Conservation (phyloP, 768 basidiomycete genomes). For the Chlorophyllum brunneum region DNA sequence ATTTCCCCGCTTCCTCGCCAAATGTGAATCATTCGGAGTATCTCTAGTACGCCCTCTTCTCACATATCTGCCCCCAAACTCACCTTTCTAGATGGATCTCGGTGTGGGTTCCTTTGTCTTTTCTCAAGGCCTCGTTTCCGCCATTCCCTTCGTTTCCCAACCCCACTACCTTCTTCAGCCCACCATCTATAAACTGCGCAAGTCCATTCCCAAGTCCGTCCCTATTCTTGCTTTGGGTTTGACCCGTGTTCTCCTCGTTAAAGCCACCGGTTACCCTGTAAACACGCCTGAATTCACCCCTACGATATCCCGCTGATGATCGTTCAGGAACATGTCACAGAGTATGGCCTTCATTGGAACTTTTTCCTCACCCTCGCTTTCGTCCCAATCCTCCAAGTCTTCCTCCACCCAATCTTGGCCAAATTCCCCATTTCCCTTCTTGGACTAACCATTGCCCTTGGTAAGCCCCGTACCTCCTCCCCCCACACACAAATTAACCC, state of each 20-base stretch:
- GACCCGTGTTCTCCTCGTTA: constrained; percentile 78
- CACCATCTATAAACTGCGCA: constrained; percentile 45
- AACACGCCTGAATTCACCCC: constrained; percentile 17
- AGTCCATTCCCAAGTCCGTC: constrained; percentile 50
- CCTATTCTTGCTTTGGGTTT: constrained; percentile 75
- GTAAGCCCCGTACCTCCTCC: constrained; percentile 31
- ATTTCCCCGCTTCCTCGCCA: constrained; percentile 84
- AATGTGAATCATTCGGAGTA: constrained; percentile 92
- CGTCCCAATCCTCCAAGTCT: constrained; percentile 67
- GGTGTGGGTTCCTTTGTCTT: constrained; percentile 98
- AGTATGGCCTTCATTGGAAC: constrained; percentile 98
- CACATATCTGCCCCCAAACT: constrained; percentile 2
- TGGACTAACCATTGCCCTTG: constrained; percentile 54
- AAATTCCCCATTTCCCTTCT: constrained; percentile 56
- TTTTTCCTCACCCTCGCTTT: constrained; percentile 93
- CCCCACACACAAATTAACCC: not conserved
- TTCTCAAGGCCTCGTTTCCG: constrained; percentile 91
- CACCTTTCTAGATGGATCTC: constrained; percentile 79
- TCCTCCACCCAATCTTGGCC: constrained; percentile 63
- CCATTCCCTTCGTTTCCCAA: constrained; percentile 71
- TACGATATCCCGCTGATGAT: not conserved
- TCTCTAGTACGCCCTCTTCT: constrained; percentile 66
- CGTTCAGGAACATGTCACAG: constrained; percentile 82
- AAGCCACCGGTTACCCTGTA: constrained; percentile 93
- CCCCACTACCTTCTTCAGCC: constrained; percentile 49